These are phyloP conservation scores for Botrytis pseudocinerea DNA, from an alignment of 2,329 filamentous ascomycete species.

Conservation along the genomic window DNA sequence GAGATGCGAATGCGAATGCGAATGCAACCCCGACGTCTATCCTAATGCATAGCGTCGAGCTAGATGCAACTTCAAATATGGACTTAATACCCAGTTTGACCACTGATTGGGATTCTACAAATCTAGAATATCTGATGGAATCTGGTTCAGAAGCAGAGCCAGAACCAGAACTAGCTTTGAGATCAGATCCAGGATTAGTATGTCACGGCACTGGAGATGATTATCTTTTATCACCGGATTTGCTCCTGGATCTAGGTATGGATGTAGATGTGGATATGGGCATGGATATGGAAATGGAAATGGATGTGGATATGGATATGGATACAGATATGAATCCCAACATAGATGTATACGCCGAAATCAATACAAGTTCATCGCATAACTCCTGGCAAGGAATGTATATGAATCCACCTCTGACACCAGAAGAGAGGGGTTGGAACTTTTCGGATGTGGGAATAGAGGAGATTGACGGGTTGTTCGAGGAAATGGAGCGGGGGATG, in stretches of 20 bases:
- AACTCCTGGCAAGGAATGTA: not conserved
- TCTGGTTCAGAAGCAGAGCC: not conserved
- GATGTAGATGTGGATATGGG: not conserved
- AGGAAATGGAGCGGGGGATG: not conserved
- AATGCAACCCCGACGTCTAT: too few species aligned
- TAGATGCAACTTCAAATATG: not conserved
- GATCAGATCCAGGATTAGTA: not conserved
- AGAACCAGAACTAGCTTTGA: not conserved
- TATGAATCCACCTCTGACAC: not conserved
- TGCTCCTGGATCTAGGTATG: not conserved
- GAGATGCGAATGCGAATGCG: too few species aligned
- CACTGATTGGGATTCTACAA: rapidly evolving
- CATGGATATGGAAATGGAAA: not conserved
- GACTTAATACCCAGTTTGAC: not conserved
- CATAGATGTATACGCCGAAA: not conserved
- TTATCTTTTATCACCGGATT: not conserved
- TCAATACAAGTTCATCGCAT: not conserved
- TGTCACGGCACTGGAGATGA: not conserved
- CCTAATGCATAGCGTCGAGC: too few species aligned
- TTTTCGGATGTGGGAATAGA: not conserved
- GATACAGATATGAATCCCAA: too few species aligned
- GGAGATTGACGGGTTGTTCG: not conserved
- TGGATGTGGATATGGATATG: not conserved
- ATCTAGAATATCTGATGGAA: not conserved
- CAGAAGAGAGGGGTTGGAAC: not conserved